phyloP scores from a whole-genome alignment of 345 rosid species.

The Raphanus raphanistrum region DNA sequence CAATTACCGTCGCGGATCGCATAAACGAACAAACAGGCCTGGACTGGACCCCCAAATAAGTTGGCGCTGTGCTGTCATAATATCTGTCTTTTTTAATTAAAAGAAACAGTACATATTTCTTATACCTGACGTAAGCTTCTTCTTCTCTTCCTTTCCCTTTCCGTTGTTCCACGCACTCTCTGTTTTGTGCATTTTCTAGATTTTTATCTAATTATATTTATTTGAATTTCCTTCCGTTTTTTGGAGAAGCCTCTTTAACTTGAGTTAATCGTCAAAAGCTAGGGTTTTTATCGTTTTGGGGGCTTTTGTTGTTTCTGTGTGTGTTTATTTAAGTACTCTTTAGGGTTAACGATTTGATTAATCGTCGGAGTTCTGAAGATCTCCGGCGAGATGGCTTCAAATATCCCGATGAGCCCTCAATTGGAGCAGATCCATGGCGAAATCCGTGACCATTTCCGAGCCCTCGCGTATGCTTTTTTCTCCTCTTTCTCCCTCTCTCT shows the following conservation, averaged over 20 bases:
- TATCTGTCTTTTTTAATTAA: conserved; percentile 23
- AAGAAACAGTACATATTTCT: background rate
- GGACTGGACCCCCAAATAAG: conserved; percentile 4
- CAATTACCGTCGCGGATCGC: too few species aligned
- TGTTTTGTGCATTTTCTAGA: conserved; percentile 16
- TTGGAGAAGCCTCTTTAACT: conserved; percentile 6
- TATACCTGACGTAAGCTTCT: conserved; percentile 26
- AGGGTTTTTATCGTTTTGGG: conserved; percentile 13
- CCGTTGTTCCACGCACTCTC: conserved; percentile 15
- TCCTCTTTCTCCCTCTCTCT: background rate
- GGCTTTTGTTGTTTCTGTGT: background rate
- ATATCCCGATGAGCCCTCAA: conserved; percentile 77
- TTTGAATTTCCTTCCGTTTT: conserved; percentile 8
- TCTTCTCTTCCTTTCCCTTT: conserved; percentile 4
- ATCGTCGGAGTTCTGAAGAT: conserved; percentile 36
- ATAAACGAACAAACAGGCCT: too few species aligned
- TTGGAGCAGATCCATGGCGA: conserved; percentile 98
- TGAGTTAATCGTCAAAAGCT: background rate
- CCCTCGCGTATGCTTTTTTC: conserved; percentile 64
- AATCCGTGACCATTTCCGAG: conserved; percentile 88
- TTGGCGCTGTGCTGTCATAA: conserved; percentile 34
- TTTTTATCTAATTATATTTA: background rate
- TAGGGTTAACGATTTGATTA: conserved; percentile 8
- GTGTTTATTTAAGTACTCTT: conserved; percentile 2
- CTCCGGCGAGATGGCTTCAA: conserved; percentile 58